phyloP scores from a whole-genome alignment of 2,329 filamentous ascomycete genomes.

The Colletotrichum orchidophilum region DNA sequence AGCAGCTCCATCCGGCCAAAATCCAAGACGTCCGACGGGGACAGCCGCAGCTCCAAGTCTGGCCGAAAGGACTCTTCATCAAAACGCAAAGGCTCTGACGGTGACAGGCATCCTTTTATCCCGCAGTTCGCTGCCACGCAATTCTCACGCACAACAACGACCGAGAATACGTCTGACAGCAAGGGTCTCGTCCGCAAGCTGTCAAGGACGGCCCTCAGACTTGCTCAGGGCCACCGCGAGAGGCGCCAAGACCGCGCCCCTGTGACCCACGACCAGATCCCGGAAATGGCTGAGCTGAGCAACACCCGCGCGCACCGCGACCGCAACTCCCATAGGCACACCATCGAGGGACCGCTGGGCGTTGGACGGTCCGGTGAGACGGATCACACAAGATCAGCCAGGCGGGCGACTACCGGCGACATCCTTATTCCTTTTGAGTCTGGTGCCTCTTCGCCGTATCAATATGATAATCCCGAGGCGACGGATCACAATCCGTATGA shows the following conservation, averaged over 20 bases:
- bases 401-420: slow-evolving; percentile 51
- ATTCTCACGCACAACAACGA: slow-evolving; percentile 63
- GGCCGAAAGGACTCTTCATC: background rate
- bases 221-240: slow-evolving; percentile 51
- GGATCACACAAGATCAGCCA: slow-evolving; percentile 35
- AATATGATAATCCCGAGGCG: slow-evolving; percentile 38
- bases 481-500: slow-evolving; percentile 40
- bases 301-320: slow-evolving; percentile 27
- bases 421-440: slow-evolving; percentile 37
- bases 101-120: slow-evolving; percentile 55
- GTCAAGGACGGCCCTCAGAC: slow-evolving; percentile 52
- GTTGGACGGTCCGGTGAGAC: slow-evolving; percentile 3
- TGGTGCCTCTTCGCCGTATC: slow-evolving; percentile 16
- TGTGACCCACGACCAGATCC: slow-evolving; percentile 50
- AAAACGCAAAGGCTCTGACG: slow-evolving; percentile 21
- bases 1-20: slow-evolving; percentile 3
- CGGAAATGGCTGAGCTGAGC: slow-evolving; percentile 48
- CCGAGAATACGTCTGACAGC: slow-evolving; percentile 49
- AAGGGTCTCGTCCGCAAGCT: slow-evolving; percentile 51
- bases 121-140: slow-evolving; percentile 64
- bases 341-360: slow-evolving; percentile 42
- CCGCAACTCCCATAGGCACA: slow-evolving; percentile 39
- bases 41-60: slow-evolving; percentile 26
- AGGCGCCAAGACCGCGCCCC: slow-evolving; percentile 51
- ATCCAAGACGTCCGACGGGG: slow-evolving; percentile 32